Base-by-base conservation (phyloP, 805 yeast genomes). In the Ogataea wickerhamii region DNA sequence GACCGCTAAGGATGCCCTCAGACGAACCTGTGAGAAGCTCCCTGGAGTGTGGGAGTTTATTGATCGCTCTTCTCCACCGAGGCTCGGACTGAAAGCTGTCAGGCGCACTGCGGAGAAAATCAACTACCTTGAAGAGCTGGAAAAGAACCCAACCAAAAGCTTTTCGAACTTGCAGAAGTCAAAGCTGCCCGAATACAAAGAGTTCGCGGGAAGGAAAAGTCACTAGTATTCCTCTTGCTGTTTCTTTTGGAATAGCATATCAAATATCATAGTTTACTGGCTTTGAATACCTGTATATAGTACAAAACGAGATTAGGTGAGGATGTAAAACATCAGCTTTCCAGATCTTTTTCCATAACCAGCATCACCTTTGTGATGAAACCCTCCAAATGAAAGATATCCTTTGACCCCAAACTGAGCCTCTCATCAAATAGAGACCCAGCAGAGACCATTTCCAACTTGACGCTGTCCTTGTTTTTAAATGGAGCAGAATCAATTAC, bases 381-480 rank as follows among this genome's bases (percentile, higher is more conserved):
- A 1, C 98, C 98, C 66, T 93, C 98, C 38, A 93, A 64, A 63
- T 93, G 98, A 62, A 87, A 93, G 10, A 93, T 91, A 26, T 88
- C 86, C 61, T 93, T 93, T 42, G 76, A 75, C 2, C 98, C 98
- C 41, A 84, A 64, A 41, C 88, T 77, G 43, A 93, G 69, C 40
- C 98, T 74, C 53, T 93, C 96, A 56, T 93, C 98, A 52, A 77
- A 82, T 1, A 70, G 55, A 2, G 95, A 74, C 2, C 83, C 82
- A 4, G 78, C 63, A 6, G 73, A 73, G 8, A 84, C 74, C 24
- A 86, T 65, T 5, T 61, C 66, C n/a, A 59, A 43, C 30, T 74
- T 71, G 3, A 69, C 56, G 1, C 50, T 42, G 29, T 51, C 53
- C 2, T 34, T 33, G 26, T 53, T 36, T 10, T 37, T 40, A 18